These are phyloP conservation scores for Nannizziopsis barbatae DNA, from an alignment of 2,329 filamentous ascomycete genomes.

Conservation along the genomic window DNA sequence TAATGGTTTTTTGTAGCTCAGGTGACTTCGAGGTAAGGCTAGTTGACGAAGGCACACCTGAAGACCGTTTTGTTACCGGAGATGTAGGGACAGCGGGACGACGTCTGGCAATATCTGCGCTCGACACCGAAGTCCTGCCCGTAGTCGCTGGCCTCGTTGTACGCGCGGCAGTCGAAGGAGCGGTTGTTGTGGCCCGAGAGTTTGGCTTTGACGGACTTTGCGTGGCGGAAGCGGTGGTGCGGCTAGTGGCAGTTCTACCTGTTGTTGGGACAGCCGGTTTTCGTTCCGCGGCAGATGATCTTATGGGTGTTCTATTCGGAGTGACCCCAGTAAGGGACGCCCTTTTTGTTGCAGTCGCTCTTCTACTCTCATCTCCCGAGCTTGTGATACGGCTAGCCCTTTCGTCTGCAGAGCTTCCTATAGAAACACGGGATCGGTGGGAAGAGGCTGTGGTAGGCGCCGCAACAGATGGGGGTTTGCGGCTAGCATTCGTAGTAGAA, in stretches of 20 bases:
- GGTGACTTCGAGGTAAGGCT: slow-evolving; percentile 19
- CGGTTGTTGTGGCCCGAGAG: slow-evolving; percentile 17
- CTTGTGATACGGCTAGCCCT: slow-evolving; percentile 32
- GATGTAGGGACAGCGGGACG: slow-evolving; percentile 2
- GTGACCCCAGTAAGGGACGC: slow-evolving; percentile 35
- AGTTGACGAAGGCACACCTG: not conserved
- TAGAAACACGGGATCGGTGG: slow-evolving; percentile 33
- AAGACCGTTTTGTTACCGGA: slow-evolving; percentile 10
- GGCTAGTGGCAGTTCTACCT: slow-evolving; percentile 22
- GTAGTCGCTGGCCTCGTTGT: slow-evolving; percentile 11
- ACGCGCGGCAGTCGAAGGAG: slow-evolving; percentile 17
- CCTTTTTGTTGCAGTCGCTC: slow-evolving; percentile 33
- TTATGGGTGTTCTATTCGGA: slow-evolving; percentile 27
- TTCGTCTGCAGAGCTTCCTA: slow-evolving; percentile 37
- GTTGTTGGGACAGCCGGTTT: slow-evolving; percentile 29
- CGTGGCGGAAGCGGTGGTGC: slow-evolving; percentile 23
- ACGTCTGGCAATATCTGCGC: slow-evolving; percentile 10
- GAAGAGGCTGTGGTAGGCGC: slow-evolving; percentile 28
- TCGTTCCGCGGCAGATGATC: slow-evolving; percentile 28
- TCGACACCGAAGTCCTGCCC: slow-evolving; percentile 8
- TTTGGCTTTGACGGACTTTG: slow-evolving; percentile 27
- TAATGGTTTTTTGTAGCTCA: slow-evolving; percentile 22
- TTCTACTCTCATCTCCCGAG: slow-evolving; percentile 36
- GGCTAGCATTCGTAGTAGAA: slow-evolving; percentile 19
- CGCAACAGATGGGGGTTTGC: slow-evolving; percentile 25